Base-by-base conservation (phyloP, 805 yeast species). In the Ogataea salicorniae region DNA sequence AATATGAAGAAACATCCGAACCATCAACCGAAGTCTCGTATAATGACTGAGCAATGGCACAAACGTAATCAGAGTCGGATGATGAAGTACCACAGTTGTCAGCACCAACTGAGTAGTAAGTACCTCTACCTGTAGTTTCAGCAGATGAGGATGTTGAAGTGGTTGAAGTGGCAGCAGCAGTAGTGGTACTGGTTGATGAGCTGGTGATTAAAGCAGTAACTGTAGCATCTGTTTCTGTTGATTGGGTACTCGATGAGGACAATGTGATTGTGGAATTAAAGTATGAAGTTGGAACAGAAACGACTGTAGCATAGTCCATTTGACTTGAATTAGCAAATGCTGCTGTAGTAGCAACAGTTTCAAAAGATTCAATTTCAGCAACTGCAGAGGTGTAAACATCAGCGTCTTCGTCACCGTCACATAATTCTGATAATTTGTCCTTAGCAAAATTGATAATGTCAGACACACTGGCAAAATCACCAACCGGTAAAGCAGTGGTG, bases 51-150 rank as follows among this genome's bases (percentile, higher is more conserved):
- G 80, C 72, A 47, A 79, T 66, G 34, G 83, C 83, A 46, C 72
- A 75, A 46, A 79, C 74, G 43, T 56, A 62, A 49, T 78, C 83
- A 13, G 64, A 39, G 39, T 66, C 71, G 2, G 68, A 45, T 50
- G 67, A 72, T 26, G 65, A 58, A 15, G 68, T 58, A 34, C 82
- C 82, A 65, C 83, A 78, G 40, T 80, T 76, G 49, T 80, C 82
- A 42, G 65, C 56, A 5, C 71, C 71, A 18, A 76, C 69, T 31
- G 60, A 57, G 58, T 74, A 77, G 62, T 63, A 77, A 31, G 82
- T 78, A 45, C 80, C 82, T 49, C 75, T 62, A 39, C 81, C 81
- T 2, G 66, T 48, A 3, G 46, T 34, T 18, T 50, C 46, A 16
- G 29, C 42, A 9, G 51, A 16, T 5, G 22, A 6, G 3, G 41